phyloP scores from a whole-genome alignment of 495 filamentous ascomycete genomes.

The Podospora pseudocomata region DNA sequence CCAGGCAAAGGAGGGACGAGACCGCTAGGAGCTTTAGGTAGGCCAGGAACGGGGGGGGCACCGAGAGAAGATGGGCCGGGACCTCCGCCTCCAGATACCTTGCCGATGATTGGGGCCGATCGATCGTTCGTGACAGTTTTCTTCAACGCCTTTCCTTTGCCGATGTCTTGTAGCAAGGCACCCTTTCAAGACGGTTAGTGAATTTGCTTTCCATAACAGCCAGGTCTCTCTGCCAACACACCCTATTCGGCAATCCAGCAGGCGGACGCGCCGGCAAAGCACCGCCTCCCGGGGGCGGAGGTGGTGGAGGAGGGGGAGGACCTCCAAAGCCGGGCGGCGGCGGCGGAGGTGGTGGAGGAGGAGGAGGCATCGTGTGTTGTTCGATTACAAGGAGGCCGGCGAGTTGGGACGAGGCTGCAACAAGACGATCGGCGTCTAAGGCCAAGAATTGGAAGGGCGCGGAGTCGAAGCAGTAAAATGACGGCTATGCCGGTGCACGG shows the following conservation, averaged over 20 bases:
- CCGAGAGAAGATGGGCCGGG: constrained; percentile 52
- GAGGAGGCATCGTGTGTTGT: constrained; percentile 22
- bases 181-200: constrained; percentile 56
- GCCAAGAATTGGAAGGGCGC: background rate
- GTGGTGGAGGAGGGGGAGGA: constrained; percentile 36
- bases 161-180: constrained; percentile 84
- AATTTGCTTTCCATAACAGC: background rate
- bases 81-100: constrained; percentile 44
- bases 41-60: constrained; percentile 77
- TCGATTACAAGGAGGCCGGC: background rate
- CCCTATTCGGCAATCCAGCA: constrained; percentile 14
- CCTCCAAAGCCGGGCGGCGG: constrained; percentile 24
- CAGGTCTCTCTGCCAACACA: constrained; percentile 7
- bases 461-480: background rate
- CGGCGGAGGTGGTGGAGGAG: constrained; percentile 30
- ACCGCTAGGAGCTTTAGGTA: constrained; percentile 54
- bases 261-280: constrained; percentile 23
- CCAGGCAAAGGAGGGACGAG: constrained; percentile 74
- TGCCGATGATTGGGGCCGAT: constrained; percentile 71
- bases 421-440: background rate
- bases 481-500: background rate
- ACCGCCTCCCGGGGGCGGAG: constrained; percentile 26
- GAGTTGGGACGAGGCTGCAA: constrained; percentile 2
- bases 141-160: constrained; percentile 74
- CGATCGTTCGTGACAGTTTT: constrained; percentile 93